These are phyloP conservation scores for Rhododendron griersonianum DNA, from an alignment of 148 eudicot species.

Conservation along the genomic window DNA sequence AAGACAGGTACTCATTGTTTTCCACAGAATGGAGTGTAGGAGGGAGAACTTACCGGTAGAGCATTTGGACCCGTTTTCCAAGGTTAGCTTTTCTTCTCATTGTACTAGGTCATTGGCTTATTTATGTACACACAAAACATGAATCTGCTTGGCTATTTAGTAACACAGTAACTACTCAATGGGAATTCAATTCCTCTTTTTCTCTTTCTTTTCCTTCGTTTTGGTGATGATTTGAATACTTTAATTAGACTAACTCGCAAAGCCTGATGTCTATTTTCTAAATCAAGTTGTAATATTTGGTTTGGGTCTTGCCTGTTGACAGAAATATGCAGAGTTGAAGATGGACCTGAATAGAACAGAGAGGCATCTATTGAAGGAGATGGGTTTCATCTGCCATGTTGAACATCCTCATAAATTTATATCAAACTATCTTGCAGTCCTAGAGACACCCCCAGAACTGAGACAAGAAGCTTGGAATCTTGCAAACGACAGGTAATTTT, in stretches of 20 bases:
- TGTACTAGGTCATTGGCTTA: neutral
- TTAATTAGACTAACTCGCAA: neutral
- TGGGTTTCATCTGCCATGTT: slow-evolving; percentile 95
- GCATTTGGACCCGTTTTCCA: slow-evolving; percentile 64
- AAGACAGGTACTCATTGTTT: slow-evolving; percentile 81
- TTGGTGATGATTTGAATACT: neutral
- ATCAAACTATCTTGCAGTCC: slow-evolving; percentile 81
- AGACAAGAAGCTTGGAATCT: slow-evolving; percentile 97
- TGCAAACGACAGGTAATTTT: slow-evolving; percentile 76
- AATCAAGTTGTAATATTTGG: neutral
- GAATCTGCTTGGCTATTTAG: neutral
- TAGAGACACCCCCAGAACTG: slow-evolving; percentile 62
- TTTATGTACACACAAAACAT: neutral
- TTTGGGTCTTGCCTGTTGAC: slow-evolving; percentile 20
- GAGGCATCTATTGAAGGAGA: slow-evolving; percentile 80
- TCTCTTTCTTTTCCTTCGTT: neutral
- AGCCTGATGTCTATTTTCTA: slow-evolving; percentile 2
- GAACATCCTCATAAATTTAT: slow-evolving; percentile 96
- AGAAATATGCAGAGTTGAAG: slow-evolving; percentile 74
- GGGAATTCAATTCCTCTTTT: neutral
- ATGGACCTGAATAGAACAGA: slow-evolving; percentile 77
- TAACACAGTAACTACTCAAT: neutral
- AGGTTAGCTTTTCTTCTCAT: slow-evolving; percentile 30
- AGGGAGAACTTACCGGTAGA: slow-evolving; percentile 76
- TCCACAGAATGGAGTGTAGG: slow-evolving; percentile 92